phyloP scores from a whole-genome alignment of 75 land plant genomes.

The Azolla pinnata region DNA sequence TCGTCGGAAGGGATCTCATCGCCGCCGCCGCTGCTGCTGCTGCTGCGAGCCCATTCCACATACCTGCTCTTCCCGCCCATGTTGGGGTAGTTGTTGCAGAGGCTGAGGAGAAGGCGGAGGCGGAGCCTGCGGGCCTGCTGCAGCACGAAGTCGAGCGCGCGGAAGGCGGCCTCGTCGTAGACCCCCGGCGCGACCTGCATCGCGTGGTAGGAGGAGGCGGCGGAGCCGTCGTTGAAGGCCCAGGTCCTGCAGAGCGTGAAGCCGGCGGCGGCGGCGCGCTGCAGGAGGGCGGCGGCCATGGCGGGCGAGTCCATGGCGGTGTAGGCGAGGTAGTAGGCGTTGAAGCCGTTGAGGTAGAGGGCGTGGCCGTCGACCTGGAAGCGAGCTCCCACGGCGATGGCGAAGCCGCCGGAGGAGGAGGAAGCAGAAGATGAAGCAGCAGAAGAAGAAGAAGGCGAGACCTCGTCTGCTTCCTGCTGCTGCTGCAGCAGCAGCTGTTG shows the following conservation, averaged over 20 bases:
- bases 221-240: slow-evolving; percentile 76
- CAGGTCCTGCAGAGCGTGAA: slow-evolving; percentile 61
- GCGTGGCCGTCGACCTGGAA: slow-evolving; percentile 52
- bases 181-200: slow-evolving; percentile 55
- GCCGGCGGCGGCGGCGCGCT: slow-evolving; percentile 34
- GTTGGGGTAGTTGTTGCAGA: slow-evolving; percentile 45
- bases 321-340: slow-evolving; percentile 73
- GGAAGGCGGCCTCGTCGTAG: slow-evolving; percentile 54
- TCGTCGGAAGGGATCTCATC: slow-evolving; percentile 47
- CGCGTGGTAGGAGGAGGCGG: slow-evolving; percentile 36
- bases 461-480: too few species aligned
- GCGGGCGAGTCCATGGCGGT: slow-evolving; percentile 35
- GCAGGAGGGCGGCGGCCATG: slow-evolving; percentile 37
- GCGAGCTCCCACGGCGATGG: slow-evolving; percentile 28
- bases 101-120: slow-evolving; percentile 43
- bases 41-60: slow-evolving; percentile 62
- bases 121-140: slow-evolving; percentile 42
- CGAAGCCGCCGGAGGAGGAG: slow-evolving; percentile 21
- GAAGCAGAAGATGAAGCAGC: slow-evolving; percentile 4
- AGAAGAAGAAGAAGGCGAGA: too few species aligned
- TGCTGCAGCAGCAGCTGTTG: too few species aligned
- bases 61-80: slow-evolving; percentile 58
- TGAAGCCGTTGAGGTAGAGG: slow-evolving; percentile 55
- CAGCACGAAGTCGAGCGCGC: slow-evolving; percentile 73
- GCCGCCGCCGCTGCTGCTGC: slow-evolving; percentile 28